These are phyloP conservation scores for Tillandsia fasciculata DNA, from an alignment of 176 grass and related monocot genomes.

Conservation along the genomic window DNA sequence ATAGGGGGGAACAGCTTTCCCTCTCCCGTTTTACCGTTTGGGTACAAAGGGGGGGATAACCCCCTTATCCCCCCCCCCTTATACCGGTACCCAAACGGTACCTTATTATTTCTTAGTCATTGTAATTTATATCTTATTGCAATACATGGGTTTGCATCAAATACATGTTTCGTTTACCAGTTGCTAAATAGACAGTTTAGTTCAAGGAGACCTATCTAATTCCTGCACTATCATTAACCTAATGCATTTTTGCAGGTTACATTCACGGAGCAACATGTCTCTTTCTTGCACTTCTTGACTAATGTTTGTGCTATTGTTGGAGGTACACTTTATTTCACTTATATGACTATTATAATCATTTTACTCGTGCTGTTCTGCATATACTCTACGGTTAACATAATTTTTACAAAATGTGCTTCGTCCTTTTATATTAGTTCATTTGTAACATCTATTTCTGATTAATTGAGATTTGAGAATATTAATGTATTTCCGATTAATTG, in stretches of 20 bases:
- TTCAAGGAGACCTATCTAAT: neutral
- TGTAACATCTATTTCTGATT: too few species aligned
- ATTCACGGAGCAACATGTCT: constrained; percentile 54
- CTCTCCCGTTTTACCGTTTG: too few species aligned
- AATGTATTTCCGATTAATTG: too few species aligned
- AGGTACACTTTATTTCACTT: constrained; percentile 45
- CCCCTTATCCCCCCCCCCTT: too few species aligned
- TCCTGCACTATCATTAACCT: neutral
- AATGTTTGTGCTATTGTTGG: constrained; percentile 99
- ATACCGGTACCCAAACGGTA: too few species aligned
- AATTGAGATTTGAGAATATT: too few species aligned
- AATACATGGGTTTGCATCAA: neutral
- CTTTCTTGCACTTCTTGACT: constrained; percentile 93
- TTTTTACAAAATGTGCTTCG: neutral
- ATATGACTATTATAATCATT: constrained; percentile 6
- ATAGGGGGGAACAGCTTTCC: too few species aligned
- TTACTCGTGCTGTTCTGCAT: neutral
- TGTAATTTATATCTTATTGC: too few species aligned
- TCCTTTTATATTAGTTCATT: too few species aligned
- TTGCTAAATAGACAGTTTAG: neutral
- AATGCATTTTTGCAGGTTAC: constrained; percentile 51
- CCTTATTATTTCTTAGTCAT: too few species aligned
- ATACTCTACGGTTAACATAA: neutral
- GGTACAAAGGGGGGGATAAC: too few species aligned
- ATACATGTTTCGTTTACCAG: neutral